Conservation (phyloP, 2,329 filamentous ascomycete species). For the Hypoxylon sp. region DNA sequence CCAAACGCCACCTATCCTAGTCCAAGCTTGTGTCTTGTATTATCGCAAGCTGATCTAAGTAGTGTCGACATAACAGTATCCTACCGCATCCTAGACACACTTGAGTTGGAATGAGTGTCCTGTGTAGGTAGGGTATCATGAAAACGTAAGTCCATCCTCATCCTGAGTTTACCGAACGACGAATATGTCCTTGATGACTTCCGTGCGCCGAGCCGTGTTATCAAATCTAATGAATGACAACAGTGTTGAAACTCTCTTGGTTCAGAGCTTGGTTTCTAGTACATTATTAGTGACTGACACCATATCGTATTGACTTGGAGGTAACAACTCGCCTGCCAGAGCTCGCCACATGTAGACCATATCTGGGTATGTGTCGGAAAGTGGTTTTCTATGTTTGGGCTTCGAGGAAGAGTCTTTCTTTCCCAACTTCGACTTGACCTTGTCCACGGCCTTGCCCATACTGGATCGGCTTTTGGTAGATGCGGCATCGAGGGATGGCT, state of each 20-base stretch:
- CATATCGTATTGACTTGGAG: background rate
- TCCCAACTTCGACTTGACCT: slow-evolving; percentile 37
- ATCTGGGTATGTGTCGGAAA: slow-evolving; percentile 29
- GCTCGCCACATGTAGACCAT: slow-evolving; percentile 27
- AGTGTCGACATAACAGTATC: too few species aligned
- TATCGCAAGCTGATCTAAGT: too few species aligned
- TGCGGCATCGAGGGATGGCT: slow-evolving; percentile 15
- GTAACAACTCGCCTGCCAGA: slow-evolving; percentile 34
- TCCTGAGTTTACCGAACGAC: too few species aligned
- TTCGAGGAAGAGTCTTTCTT: slow-evolving; percentile 19
- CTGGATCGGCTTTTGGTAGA: slow-evolving; percentile 6
- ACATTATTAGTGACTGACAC: slow-evolving; percentile 2
- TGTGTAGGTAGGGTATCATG: background rate
- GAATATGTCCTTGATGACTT: too few species aligned
- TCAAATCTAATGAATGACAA: too few species aligned
- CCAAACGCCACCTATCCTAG: slow-evolving; percentile 4
- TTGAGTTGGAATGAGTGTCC: too few species aligned
- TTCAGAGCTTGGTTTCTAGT: slow-evolving; percentile 25
- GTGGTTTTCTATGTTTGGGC: slow-evolving; percentile 11
- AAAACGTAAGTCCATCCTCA: background rate
- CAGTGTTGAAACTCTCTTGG: too few species aligned
- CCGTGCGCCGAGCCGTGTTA: too few species aligned
- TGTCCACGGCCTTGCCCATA: slow-evolving; percentile 30
- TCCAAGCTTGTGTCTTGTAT: background rate
- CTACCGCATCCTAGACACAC: too few species aligned